These are phyloP conservation scores for Penicillium bovifimosum DNA, from an alignment of 495 filamentous ascomycete genomes.

Conservation along the genomic window DNA sequence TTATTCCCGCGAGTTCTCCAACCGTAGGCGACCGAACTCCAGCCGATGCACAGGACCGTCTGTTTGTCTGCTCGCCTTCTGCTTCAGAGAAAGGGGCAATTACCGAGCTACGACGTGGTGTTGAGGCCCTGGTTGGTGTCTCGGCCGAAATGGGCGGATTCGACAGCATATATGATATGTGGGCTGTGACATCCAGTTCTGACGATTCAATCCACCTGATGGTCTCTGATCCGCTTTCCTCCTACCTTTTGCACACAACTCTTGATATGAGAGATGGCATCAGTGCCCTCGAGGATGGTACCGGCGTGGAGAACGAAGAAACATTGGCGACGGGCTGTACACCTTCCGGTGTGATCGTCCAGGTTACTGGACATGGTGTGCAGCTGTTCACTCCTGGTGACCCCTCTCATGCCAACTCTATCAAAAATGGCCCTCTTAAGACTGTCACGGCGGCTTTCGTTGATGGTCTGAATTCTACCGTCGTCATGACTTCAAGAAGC, in stretches of 20 bases:
- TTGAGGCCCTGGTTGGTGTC: constrained; percentile 60
- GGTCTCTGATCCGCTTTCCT: constrained; percentile 37
- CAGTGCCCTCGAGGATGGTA: constrained; percentile 32
- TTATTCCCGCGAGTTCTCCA: constrained; percentile 32
- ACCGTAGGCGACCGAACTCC: constrained; percentile 15
- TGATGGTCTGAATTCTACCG: constrained; percentile 20
- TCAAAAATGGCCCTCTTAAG: constrained; percentile 16
- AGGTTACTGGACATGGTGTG: constrained; percentile 51
- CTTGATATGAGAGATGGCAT: constrained; percentile 31
- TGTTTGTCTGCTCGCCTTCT: constrained; percentile 40
- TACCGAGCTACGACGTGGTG: constrained; percentile 64
- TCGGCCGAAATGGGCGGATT: constrained; percentile 44
- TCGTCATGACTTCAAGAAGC: constrained; percentile 25
- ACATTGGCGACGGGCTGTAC: constrained; percentile 53
- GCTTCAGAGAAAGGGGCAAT: constrained; percentile 52
- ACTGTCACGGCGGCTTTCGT: constrained; percentile 27
- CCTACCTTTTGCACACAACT: constrained; percentile 32
- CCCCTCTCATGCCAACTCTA: constrained; percentile 10
- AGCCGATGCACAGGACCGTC: constrained; percentile 18
- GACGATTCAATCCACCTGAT: constrained; percentile 37
- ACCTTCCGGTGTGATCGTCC: constrained; percentile 39
- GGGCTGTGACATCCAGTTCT: constrained; percentile 36
- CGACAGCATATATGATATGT: constrained; percentile 36
- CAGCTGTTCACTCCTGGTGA: constrained; percentile 30
- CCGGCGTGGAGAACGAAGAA: constrained; percentile 46